These are phyloP conservation scores for Vicia sativa DNA, from an alignment of 306 rosid genomes.

Conservation along the genomic window DNA sequence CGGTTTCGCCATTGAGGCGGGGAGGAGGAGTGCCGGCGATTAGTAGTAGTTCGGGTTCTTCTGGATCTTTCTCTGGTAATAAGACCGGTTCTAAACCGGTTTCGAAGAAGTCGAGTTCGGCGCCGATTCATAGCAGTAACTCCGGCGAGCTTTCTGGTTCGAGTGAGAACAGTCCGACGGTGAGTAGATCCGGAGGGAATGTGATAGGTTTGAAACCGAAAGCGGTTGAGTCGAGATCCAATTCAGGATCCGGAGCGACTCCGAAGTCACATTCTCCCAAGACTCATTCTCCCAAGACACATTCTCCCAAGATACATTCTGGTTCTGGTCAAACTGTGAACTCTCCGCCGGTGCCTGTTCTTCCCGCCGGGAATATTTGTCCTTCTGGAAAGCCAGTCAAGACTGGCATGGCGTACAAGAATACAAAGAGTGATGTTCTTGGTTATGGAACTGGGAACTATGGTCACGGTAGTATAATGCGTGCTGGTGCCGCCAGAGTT, in stretches of 20 bases:
- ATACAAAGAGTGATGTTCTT: slow-evolving; percentile 63
- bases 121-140: slow-evolving; percentile 51
- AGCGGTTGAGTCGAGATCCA: slow-evolving; percentile 70
- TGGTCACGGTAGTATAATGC: slow-evolving; percentile 96
- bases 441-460: slow-evolving; percentile 83
- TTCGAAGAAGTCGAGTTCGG: slow-evolving; percentile 57
- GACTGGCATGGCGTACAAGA: slow-evolving; percentile 56
- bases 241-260: slow-evolving; percentile 50
- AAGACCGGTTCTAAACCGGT: slow-evolving; percentile 49
- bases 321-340: slow-evolving; percentile 60
- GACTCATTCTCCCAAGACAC: slow-evolving; percentile 49
- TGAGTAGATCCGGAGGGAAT: slow-evolving; percentile 48
- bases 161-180: slow-evolving; percentile 79
- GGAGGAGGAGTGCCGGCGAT: slow-evolving; percentile 60
- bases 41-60: slow-evolving; percentile 86
- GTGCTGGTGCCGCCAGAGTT: slow-evolving; percentile 43
- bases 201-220: slow-evolving; percentile 48
- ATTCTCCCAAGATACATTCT: slow-evolving; percentile 51
- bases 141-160: slow-evolving; percentile 97
- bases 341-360: slow-evolving; percentile 66
- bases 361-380: slow-evolving; percentile 91
- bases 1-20: slow-evolving; percentile 82
- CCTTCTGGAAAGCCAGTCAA: slow-evolving; percentile 80
- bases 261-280: slow-evolving; percentile 52
- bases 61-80: slow-evolving; percentile 86